Conservation (phyloP, 2,329 filamentous ascomycete species). For the Grosmannia clavigera region DNA sequence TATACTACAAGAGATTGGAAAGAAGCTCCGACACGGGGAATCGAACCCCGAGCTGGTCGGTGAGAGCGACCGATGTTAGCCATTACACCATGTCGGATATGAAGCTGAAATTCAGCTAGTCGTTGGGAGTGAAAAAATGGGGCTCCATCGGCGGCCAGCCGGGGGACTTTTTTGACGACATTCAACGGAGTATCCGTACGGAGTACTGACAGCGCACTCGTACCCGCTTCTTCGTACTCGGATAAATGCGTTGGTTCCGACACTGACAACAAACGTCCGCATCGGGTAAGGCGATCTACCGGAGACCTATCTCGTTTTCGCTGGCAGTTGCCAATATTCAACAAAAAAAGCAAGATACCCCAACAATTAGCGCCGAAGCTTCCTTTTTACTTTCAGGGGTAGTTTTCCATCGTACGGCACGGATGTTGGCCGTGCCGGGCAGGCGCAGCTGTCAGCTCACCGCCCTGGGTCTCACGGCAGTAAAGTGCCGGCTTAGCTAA, state of each 20-base stretch:
- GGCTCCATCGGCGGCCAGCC: neutral
- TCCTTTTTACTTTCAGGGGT: neutral
- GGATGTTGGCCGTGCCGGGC: neutral
- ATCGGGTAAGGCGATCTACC: neutral
- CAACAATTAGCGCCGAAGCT: neutral
- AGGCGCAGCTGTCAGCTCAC: neutral
- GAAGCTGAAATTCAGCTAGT: neutral
- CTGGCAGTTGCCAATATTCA: neutral
- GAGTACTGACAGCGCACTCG: neutral
- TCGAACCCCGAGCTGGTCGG: conserved; percentile 6
- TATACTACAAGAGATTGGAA: conserved; percentile 4
- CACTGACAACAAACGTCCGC: too few relatives aligned
- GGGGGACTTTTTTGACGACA: neutral
- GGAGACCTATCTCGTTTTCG: neutral
- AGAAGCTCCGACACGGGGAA: conserved; percentile 5
- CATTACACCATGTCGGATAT: conserved; percentile 6
- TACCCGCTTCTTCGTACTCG: neutral
- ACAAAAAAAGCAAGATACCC: neutral
- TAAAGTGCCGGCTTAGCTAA: neutral
- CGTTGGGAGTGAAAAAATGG: neutral
- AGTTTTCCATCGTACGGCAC: neutral
- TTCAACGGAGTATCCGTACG: too few relatives aligned
- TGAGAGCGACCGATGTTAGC: conserved; percentile 6
- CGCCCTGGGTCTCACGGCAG: neutral
- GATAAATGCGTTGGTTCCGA: too few relatives aligned